A percentile compares a stretch with the other conserved stretches of the same genome.
Evolutionary conservation across 164 flowering plant species (phyloP).

Genomic region (Akebia trifoliata): DNA sequence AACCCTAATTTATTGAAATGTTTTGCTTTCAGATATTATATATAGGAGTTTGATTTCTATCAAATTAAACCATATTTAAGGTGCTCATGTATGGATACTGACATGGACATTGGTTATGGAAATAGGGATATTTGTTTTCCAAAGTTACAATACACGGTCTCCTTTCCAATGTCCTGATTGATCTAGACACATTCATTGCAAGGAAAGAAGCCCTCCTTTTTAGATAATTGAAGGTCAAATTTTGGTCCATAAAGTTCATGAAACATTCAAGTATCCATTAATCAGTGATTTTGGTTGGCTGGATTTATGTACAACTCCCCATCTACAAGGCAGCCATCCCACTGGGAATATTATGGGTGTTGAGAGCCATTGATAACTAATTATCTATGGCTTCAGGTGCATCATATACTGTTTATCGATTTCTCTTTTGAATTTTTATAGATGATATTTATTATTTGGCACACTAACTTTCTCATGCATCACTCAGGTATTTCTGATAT

Average conservation of each 20-base stretch:
- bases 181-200: not conserved
- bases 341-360: too few species aligned
- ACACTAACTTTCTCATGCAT: not conserved
- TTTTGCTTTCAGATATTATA: too few species aligned
- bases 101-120: too few species aligned
- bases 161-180: not conserved
- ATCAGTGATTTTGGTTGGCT: not conserved
- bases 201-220: not conserved
- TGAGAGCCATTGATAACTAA: too few species aligned
- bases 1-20: too few species aligned
- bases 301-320: not conserved
- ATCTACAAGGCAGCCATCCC: too few species aligned
- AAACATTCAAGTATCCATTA: not conserved
- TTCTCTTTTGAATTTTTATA: not conserved
- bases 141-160: too few species aligned
- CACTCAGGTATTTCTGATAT: slow-evolving; percentile 80
- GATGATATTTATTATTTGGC: not conserved
- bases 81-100: too few species aligned
- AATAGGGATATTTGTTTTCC: too few species aligned
- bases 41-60: too few species aligned
- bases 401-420: not conserved
- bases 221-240: not conserved
- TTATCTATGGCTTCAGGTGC: not conserved
- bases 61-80: too few species aligned
- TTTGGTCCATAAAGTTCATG: not conserved